Percentiles rank a stretch among this genome's conserved stretches.
phyloP scores from a whole-genome alignment of 345 rosid genomes.

The Camelina laxa region DNA sequence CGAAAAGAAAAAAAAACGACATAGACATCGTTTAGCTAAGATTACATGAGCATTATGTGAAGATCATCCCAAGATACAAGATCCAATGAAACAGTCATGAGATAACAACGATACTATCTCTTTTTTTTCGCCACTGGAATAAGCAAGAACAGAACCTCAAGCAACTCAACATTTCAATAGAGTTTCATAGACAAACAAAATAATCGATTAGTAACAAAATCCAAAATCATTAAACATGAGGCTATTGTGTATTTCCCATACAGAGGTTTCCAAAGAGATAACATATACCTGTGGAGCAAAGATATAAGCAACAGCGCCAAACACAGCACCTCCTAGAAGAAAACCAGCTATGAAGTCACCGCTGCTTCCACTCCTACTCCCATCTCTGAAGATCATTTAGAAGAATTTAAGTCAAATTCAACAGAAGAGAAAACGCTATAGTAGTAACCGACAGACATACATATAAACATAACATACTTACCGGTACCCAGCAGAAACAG shows the following conservation, averaged over 20 bases:
- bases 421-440: not conserved
- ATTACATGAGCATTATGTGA: constrained; percentile 6
- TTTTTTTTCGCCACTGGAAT: not conserved
- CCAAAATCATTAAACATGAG: not conserved
- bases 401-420: not conserved
- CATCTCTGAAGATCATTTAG: constrained; percentile 50
- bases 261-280: not conserved
- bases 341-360: constrained; percentile 92
- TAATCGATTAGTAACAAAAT: not conserved
- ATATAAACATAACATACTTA: constrained; percentile 32
- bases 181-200: not conserved
- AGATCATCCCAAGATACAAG: constrained; percentile 4
- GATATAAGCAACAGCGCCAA: constrained; percentile 75
- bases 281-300: constrained; percentile 84
- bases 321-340: constrained; percentile 85
- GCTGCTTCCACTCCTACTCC: constrained; percentile 63
- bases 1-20: not conserved
- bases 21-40: not conserved
- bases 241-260: not conserved
- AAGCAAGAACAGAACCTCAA: constrained; percentile 1
- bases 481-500: constrained; percentile 70
- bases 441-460: not conserved
- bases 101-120: not conserved
- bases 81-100: constrained; percentile 2
- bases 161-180: constrained; percentile 12